Base-by-base conservation (phyloP, 257 asterid species). In the Ilex aquifolium region DNA sequence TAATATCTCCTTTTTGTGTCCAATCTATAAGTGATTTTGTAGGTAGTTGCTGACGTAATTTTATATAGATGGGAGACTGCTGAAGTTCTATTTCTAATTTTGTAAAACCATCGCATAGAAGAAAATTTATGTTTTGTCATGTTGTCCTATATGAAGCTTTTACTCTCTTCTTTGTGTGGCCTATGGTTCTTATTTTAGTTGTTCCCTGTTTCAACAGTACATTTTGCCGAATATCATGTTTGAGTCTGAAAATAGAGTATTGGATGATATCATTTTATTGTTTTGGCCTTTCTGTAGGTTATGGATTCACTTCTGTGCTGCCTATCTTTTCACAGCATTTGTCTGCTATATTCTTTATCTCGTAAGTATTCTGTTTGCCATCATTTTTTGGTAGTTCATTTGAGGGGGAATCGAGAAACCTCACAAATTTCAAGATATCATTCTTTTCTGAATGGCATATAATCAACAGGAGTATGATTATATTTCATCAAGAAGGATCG, bases 271-370 rank as follows among this genome's bases (percentile, higher is more conserved):
- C 52, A 2, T 46, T 14, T 10, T 4, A 72, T 64, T 55, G 52
- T 56, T 68, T 66, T 66, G 78, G 56, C 62, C 78, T 74, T 80
- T 77, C 57, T 49, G 57, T 77, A 93, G 99, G 97, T 85, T 93
- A 64, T 93, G 99, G 99, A 76, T 93, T 77, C 99, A 93, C 82
- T 93, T 89, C 78, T 73, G 79, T 67, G 97, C 97, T 59, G 81
- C 87, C 54, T 93, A 90, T 76, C 57, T 80, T 63, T 83, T 93
- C 95, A 87, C 99, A 30, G 93, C 86, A 59, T 86, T 85, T 62
- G 97, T 90, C 74, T 93, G 99, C 88, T 93, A 84, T 79, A 91
- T 83, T 75, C 99, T 93, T 70, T 93, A 93, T 81, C 70, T 56
- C 66, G 99, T 87, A 79, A 90, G 99, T 88, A 67, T 62, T 71